Evolutionary conservation across 176 grass and related monocot species (phyloP), one percentile per base, ranked within the genome.

Genomic region (Bothriochloa decipiens): DNA sequence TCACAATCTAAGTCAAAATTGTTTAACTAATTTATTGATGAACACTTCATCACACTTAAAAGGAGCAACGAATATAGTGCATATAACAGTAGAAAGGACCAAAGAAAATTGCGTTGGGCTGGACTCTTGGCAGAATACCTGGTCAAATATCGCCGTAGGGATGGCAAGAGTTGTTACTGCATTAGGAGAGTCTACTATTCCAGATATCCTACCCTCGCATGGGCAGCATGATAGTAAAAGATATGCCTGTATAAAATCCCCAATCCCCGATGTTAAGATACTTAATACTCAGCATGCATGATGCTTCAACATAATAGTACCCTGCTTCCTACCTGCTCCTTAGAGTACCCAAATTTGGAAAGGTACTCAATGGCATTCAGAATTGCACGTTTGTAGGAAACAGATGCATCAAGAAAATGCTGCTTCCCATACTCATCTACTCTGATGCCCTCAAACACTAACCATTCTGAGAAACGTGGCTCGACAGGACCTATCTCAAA

Each of bases 401-500:
- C 92, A 62, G 93, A 85, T 49, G 81, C 93, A 83, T 98, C 96
- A 70, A 98, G 96, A 72, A 91, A 98, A 79, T 98, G 96, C 7
- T 95, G 96, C 45, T 88, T 89, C 77, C 93, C 96, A 15, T 77
- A 70, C 86, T 98, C 96, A 80, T 98, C 96, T 17, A 98, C 93
- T 57, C 96, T 98, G 53, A 98, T 98, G 82, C 96, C 96, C 47
- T 98, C 93, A 78, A 98, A 95, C 37, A 98, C 96, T 28, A 98
- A 79, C 93, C 96, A 98, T 27, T 95, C 91, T 63, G 96, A 95
- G 83, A 98, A 98, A 83, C 91, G 86, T 45, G 96, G 96, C 43
- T 95, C 96, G 8, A 98, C 87, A 35, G 96, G 91, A 80, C 96
- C 96, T 41, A 98, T 93, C 88, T 98, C 96, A 83, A 98, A 98